Evolutionary conservation across 1,284 basidiomycete genomes (phyloP), one percentile per base, ranked within the genome.

Genomic region (Coniferiporia sulphurascens): DNA sequence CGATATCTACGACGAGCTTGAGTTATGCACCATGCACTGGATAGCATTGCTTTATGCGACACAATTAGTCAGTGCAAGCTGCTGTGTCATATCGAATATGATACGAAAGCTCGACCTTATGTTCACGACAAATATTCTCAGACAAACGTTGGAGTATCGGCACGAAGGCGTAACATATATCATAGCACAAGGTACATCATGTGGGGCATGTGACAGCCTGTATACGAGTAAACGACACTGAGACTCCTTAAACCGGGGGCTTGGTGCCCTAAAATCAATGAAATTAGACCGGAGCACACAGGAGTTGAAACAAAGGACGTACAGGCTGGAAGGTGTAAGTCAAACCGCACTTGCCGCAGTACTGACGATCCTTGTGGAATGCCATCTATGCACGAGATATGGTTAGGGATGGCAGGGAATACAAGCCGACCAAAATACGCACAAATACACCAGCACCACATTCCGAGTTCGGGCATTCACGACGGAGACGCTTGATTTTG

Each of bases 401-500:
- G 45, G 56, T 38, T 27, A 19, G 64, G 27, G 10, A 52, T 49
- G 6, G 35, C 5, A 17, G 10, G 17, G 13, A 19, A 22, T 9
- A 38, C 49, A 61, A 36, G 45, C 41, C 46, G 27, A n/a, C 12
- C 34, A 50, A 54, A 36, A 10, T 15, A 79, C 88, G 66, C 76
- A 92, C 90, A 79, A 97, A 96, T 80, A 95, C 87, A 79, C 93
- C 93, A 68, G 95, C 94, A 78, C 95, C 95, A 72, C 95, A 98
- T 73, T 90, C 87, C 63, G 92, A 84, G 55, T 81, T 80, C 52
- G 93, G 93, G 79, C 96, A 98, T 78, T 98, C 96, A 70, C 96
- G 91, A 72, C 96, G 87, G 65, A 99, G 88, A 74, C 96, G 94
- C 86, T 98, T 96, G 84, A 99, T 95, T 83, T 97, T 97, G 76